Base-by-base conservation (phyloP, 768 basidiomycete species). In the Holtermanniella nyarrowii region DNA sequence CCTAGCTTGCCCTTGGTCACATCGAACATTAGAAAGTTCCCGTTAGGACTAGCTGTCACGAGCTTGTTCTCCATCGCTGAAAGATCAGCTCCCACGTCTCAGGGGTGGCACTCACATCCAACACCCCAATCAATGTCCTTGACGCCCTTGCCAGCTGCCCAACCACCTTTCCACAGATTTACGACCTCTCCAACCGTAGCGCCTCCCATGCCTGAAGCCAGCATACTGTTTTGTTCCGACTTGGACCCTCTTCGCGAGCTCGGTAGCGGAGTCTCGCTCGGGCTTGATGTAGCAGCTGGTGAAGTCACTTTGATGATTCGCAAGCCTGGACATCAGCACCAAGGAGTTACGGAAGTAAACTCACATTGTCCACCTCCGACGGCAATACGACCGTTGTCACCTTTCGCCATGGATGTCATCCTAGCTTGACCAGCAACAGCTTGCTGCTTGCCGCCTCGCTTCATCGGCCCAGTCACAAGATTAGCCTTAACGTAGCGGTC, bases 41-140 rank as follows among this genome's bases (percentile, higher is more conserved):
- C 69, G 27, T 64, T 62, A 14, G 65, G 60, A 24, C 59, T 61
- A 16, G 67, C 66, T 7, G 65, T 65, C 23, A 61, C 56, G 37
- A 71, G 55, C 52, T 68, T 69, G 37, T 53, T 64, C 3, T 59
- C 59, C 44, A 62, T 62, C 10, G 56, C 66, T 70, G 47, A 16
- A 43, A 25, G 24, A 14, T 18, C 26, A 37, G 31, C 12, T 40
- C 11, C 12, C 4, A 26, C 5, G 26, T 22, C 24, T 5, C 16
- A 40, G 14, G 5, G 25, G 40, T 4, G 1, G 3, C 26, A 60
- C 68, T 50, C 46, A 70, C 69, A 45, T 42, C 65, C 67, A 0
- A 59, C 55, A 10, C 67, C 69, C 69, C 69, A 71, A 42, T 68
- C 68, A 3, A 71, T 31, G 50, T 60, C 61, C 42, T 65, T 69